Evolutionary conservation across 208 protist species (phyloP).

Genomic region (Wallacemonas sp.): DNA sequence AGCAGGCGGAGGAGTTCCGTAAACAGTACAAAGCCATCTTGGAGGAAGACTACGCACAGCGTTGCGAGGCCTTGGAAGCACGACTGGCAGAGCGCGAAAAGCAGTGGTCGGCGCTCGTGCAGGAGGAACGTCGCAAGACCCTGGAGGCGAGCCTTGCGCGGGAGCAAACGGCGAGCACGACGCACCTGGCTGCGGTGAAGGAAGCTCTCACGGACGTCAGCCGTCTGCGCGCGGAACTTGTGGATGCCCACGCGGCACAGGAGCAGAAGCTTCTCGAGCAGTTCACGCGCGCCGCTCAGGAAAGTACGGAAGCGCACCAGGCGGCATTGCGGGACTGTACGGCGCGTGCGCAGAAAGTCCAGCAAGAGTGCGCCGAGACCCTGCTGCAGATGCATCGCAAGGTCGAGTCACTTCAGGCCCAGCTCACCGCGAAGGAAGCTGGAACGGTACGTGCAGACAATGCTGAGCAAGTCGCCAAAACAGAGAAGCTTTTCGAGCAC

Average conservation of each 20-base stretch:
- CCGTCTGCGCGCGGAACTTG: constrained; percentile 34
- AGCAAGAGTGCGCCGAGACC: constrained; percentile 24
- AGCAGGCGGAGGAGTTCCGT: constrained; percentile 45
- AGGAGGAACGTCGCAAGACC: constrained; percentile 25
- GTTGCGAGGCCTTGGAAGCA: constrained; percentile 26
- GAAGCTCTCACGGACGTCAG: constrained; percentile 57
- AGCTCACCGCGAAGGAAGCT: constrained; percentile 19
- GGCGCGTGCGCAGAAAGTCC: constrained; percentile 24
- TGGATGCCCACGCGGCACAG: constrained; percentile 30
- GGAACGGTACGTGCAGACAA: constrained; percentile 11
- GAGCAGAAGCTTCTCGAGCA: constrained; percentile 33
- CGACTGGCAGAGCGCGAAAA: constrained; percentile 27
- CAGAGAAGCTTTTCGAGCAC: constrained; percentile 9
- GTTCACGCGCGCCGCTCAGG: constrained; percentile 28
- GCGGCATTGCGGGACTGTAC: constrained; percentile 18
- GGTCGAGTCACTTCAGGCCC: constrained; percentile 15
- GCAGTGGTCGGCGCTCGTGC: constrained; percentile 25
- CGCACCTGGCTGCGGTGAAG: constrained; percentile 47
- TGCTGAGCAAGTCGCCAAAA: constrained; percentile 12
- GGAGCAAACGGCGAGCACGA: constrained; percentile 5
- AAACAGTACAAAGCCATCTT: constrained; percentile 42
- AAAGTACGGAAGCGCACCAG: constrained; percentile 22
- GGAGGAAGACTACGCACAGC: constrained; percentile 36
- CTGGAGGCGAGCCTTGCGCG: constrained; percentile 11
- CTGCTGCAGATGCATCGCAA: constrained; percentile 27